A percentile compares a stretch with the other conserved stretches of the same genome.
Evolutionary conservation across 345 rosid species (phyloP).

Genomic region (Iberis pinnata): DNA sequence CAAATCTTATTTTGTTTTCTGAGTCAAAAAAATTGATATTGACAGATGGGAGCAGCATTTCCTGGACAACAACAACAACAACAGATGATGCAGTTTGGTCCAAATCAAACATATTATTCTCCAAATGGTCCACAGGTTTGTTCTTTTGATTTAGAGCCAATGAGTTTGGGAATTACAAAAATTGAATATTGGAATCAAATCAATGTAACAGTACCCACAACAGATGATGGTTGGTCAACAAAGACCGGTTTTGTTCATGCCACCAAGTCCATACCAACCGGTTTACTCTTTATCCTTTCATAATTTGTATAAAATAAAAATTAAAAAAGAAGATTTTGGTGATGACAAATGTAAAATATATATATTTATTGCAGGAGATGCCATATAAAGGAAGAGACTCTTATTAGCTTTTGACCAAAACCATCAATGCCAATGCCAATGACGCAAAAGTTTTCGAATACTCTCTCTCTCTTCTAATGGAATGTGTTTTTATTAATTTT

Average conservation of each 20-base stretch:
- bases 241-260: slow-evolving; percentile 65
- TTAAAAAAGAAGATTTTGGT: not conserved
- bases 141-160: not conserved
- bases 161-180: not conserved
- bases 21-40: slow-evolving; percentile 2
- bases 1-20: not conserved
- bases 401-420: slow-evolving; percentile 25
- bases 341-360: not conserved
- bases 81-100: slow-evolving; percentile 42
- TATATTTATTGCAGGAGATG: slow-evolving; percentile 22
- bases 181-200: not conserved
- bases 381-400: slow-evolving; percentile 31
- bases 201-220: slow-evolving; percentile 34
- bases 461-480: slow-evolving; percentile 15
- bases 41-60: slow-evolving; percentile 57
- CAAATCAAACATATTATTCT: slow-evolving; percentile 49
- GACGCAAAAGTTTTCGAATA: slow-evolving; percentile 12
- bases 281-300: slow-evolving; percentile 27
- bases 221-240: slow-evolving; percentile 63
- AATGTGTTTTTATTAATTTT: not conserved
- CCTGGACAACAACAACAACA: slow-evolving; percentile 43
- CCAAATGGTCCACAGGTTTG: slow-evolving; percentile 67
- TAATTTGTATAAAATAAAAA: not conserved
- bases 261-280: slow-evolving; percentile 50
- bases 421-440: too few species aligned